Evolutionary conservation across 441 rosid species (phyloP), one percentile per base, ranked within the genome.

Genomic region (Hypseocharis bilobata): DNA sequence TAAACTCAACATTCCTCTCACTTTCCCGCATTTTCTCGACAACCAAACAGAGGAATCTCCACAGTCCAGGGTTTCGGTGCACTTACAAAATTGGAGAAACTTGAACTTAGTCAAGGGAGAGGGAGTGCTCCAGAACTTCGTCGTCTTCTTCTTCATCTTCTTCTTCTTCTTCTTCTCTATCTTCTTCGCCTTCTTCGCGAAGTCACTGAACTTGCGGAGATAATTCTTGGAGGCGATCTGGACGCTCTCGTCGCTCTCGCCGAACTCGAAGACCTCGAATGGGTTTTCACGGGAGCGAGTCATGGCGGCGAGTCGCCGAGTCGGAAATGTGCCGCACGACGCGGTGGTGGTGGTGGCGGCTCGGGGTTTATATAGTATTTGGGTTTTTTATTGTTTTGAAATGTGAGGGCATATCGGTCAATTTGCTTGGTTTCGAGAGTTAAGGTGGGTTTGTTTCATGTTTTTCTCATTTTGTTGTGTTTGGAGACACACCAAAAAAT

Each of bases 201-300:
- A 2, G 62, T 29, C 20, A 27, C 7, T 13, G 36, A 56, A 56
- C 10, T 6, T 29, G 42, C 36, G 38, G 62, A 58, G 62, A 10
- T 13, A 16, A 11, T 58, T 30, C 38, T 23, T 4, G 23, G 62
- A 58, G 23, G 62, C 13, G 38, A 6, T 28, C 11, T 58, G 38
- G 62, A 29, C 23, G 62, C 62, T 19, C 22, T 28, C 23, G 0
- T 58, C 40, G 40, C 13, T 40, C 26, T 58, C 62, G n/a, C 28
- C n/a, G 62, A 58, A 58, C 19, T 30, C 62, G 40, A 58, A 58
- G 23, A 30, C 40, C 38, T 28, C 11, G 62, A 57, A 57, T 16
- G 20, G 10, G 13, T 16, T 29, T 11, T 3, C 28, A 1, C 7
- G 30, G 0, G 60, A 25, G 60, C 60, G 60, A 55, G 60, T 14